phyloP scores from a whole-genome alignment of 2,329 filamentous ascomycete genomes.

The Hypoxylon sp. region DNA sequence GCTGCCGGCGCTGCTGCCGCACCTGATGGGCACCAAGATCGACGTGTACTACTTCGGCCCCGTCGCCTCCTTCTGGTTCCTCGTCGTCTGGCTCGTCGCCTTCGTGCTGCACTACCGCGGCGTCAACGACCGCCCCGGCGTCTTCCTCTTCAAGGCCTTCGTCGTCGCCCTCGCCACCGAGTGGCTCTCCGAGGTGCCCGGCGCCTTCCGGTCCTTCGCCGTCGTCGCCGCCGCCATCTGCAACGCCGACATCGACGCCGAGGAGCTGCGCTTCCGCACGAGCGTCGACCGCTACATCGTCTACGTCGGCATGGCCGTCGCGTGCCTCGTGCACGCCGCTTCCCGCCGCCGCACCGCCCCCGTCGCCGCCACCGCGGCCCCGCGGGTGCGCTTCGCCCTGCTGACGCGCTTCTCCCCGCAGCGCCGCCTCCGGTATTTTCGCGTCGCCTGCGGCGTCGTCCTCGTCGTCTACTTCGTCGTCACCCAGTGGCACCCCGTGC shows the following conservation, averaged over 20 bases:
- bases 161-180: slow-evolving; percentile 53
- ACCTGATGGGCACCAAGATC: slow-evolving; percentile 64
- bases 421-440: slow-evolving; percentile 13
- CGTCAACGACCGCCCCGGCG: slow-evolving; percentile 53
- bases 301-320: slow-evolving; percentile 63
- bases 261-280: slow-evolving; percentile 59
- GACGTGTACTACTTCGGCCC: slow-evolving; percentile 66
- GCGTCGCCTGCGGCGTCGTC: slow-evolving; percentile 37
- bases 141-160: slow-evolving; percentile 57
- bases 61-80: slow-evolving; percentile 68
- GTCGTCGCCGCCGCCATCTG: slow-evolving; percentile 51
- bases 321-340: slow-evolving; percentile 50
- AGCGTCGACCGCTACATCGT: slow-evolving; percentile 62
- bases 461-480: slow-evolving; percentile 47
- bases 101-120: slow-evolving; percentile 57
- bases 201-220: slow-evolving; percentile 53
- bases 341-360: slow-evolving; percentile 26
- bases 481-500: slow-evolving; percentile 32
- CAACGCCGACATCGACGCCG: slow-evolving; percentile 57
- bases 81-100: slow-evolving; percentile 65
- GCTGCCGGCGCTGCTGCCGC: slow-evolving; percentile 60
- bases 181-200: slow-evolving; percentile 46
- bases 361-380: slow-evolving; percentile 16
- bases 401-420: no score
- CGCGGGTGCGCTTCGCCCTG: slow-evolving; percentile 17